Conservation (phyloP, 2,329 filamentous ascomycete species). For the Xenoacremonium recifei region DNA sequence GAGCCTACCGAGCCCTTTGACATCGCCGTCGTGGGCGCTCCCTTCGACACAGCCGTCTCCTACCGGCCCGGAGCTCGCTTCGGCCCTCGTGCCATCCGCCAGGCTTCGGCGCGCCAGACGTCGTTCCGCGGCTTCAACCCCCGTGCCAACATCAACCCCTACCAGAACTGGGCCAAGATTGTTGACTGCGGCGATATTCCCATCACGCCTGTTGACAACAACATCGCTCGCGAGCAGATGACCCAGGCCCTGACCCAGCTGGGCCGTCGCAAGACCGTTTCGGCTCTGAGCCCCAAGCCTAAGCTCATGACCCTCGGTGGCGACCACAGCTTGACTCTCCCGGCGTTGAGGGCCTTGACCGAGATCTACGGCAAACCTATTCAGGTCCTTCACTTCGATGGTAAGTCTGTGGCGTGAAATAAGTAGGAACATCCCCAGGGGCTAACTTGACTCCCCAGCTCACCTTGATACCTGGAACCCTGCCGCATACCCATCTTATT, state of each 20-base stretch:
- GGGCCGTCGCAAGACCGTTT: slow-evolving; percentile 38
- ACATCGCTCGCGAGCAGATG: slow-evolving; percentile 79
- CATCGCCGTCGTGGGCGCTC: slow-evolving; percentile 69
- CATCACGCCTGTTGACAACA: slow-evolving; percentile 83
- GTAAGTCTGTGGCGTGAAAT: too few relatives aligned
- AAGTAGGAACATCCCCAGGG: too few relatives aligned
- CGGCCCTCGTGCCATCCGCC: slow-evolving; percentile 82
- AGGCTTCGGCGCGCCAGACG: slow-evolving; percentile 78
- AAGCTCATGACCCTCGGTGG: slow-evolving; percentile 70
- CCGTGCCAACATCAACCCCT: slow-evolving; percentile 80
- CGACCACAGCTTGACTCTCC: slow-evolving; percentile 70
- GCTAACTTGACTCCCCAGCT: slow-evolving; percentile 30
- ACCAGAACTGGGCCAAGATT: slow-evolving; percentile 75
- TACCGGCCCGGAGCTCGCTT: slow-evolving; percentile 69
- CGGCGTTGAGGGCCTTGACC: slow-evolving; percentile 65
- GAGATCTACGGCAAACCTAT: slow-evolving; percentile 61
- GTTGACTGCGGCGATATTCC: slow-evolving; percentile 92
- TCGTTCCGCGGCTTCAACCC: slow-evolving; percentile 77
- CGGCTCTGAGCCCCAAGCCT: slow-evolving; percentile 37
- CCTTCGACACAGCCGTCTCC: slow-evolving; percentile 71
- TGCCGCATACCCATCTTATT: slow-evolving; percentile 73
- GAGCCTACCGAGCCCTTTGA: slow-evolving; percentile 63
- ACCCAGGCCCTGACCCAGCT: slow-evolving; percentile 75
- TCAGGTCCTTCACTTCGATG: slow-evolving; percentile 72
- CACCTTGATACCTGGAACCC: slow-evolving; percentile 88